phyloP scores from a whole-genome alignment of 495 filamentous ascomycete species.

The Delitschia confertaspora region DNA sequence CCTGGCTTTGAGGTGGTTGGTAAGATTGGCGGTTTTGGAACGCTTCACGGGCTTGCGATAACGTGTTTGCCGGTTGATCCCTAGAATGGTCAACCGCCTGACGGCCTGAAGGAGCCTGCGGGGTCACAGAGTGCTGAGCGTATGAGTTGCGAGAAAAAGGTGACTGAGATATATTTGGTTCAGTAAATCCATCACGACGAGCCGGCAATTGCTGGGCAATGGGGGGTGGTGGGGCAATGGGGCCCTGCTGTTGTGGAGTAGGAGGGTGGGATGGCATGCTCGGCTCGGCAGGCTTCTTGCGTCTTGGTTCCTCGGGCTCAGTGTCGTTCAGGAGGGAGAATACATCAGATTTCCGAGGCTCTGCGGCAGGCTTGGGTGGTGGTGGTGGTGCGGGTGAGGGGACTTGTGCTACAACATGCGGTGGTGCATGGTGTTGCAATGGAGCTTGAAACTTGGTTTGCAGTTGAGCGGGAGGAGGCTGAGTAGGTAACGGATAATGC shows the following conservation, averaged over 20 bases:
- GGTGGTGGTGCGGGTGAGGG: conserved; percentile 2
- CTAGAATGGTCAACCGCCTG: conserved; percentile 17
- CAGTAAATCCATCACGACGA: conserved; percentile 16
- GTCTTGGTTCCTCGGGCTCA: conserved; percentile 26
- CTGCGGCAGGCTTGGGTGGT: conserved; percentile 17
- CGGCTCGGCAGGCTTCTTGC: conserved; percentile 23
- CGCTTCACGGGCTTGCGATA: conserved; percentile 4
- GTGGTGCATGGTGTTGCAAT: conserved; percentile 5
- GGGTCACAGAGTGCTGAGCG: conserved; percentile 5
- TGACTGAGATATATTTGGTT: conserved; percentile 3
- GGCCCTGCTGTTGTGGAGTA: conserved; percentile 22
- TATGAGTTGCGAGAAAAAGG: conserved; percentile 10
- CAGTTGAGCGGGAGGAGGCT: conserved; percentile 2
- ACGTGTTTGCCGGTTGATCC: conserved; percentile 3
- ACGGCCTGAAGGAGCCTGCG: conserved; percentile 3
- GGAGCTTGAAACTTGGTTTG: conserved; percentile 5
- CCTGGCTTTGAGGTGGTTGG: conserved; percentile 11
- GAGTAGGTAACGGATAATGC: conserved; percentile 6
- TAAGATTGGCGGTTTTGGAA: conserved; percentile 15
- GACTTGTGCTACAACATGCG: conserved; percentile 10
- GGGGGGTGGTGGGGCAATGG: conserved; percentile 20
- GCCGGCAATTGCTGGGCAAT: conserved; percentile 5
- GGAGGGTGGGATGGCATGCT: conserved; percentile 19
- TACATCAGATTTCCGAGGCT: conserved; percentile 25
- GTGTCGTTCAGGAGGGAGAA: conserved; percentile 22